Evolutionary conservation across 2,329 filamentous ascomycete genomes (phyloP).

Genomic region (Sarocladium brachiariae): DNA sequence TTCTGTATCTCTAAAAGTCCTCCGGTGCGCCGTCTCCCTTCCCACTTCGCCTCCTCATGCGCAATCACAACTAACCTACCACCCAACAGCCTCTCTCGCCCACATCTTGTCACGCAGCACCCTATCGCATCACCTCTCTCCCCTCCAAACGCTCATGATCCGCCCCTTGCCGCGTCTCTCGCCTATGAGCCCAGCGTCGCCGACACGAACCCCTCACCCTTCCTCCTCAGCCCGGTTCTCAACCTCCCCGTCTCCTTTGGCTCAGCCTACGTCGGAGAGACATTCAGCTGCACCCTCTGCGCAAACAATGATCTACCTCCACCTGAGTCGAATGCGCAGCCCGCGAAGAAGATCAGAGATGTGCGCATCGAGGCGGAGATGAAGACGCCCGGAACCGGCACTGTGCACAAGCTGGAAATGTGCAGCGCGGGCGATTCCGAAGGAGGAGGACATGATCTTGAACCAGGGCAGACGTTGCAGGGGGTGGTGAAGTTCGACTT

Average conservation of each 20-base stretch:
- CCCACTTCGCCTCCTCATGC: not conserved
- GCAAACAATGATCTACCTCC: conserved; percentile 71
- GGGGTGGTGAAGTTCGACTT: conserved; percentile 79
- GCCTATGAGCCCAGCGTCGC: conserved; percentile 49
- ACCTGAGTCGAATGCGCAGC: conserved; percentile 2
- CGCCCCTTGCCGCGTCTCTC: conserved; percentile 58
- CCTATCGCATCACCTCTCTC: conserved; percentile 44
- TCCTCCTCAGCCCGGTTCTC: conserved; percentile 58
- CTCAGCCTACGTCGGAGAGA: conserved; percentile 91
- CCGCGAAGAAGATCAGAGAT: conserved; percentile 55
- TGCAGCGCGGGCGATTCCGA: conserved; percentile 12
- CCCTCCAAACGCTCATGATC: conserved; percentile 35
- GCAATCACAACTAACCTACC: not conserved
- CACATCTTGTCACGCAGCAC: conserved; percentile 66
- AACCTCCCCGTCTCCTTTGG: conserved; percentile 88
- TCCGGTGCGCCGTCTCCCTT: conserved; percentile 46
- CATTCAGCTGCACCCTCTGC: conserved; percentile 88
- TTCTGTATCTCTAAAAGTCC: conserved; percentile 70
- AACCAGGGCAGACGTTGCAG: conserved; percentile 64
- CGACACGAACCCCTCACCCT: conserved; percentile 45
- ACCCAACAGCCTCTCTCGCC: conserved; percentile 65
- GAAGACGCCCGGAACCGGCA: conserved; percentile 67
- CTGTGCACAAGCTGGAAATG: conserved; percentile 61
- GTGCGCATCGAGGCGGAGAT: conserved; percentile 87
- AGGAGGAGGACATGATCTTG: conserved; percentile 38